These are phyloP conservation scores for Polytrichum formosum DNA, from an alignment of 225 moss, liverwort and hornwort genomes.

Conservation along the genomic window DNA sequence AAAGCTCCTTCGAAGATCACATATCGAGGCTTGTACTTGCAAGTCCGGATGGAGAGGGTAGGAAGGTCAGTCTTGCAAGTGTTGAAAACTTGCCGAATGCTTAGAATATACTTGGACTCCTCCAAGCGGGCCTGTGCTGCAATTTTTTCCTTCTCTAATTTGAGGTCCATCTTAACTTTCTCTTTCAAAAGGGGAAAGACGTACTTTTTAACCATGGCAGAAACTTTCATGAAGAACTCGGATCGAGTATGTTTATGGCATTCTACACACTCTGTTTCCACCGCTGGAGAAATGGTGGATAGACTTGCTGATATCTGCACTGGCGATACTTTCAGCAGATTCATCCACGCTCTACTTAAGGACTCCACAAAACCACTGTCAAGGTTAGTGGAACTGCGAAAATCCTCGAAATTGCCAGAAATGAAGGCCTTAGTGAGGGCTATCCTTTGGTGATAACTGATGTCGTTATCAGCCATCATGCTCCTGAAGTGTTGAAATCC, in stretches of 20 bases:
- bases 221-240: conserved; percentile 1
- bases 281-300: not conserved
- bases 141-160: not conserved
- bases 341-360: not conserved
- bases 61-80: not conserved
- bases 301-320: not conserved
- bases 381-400: not conserved
- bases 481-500: not conserved
- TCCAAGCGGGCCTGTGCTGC: not conserved
- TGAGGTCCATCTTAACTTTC: conserved; percentile 5
- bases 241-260: not conserved
- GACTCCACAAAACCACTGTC: not conserved
- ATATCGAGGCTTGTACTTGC: not conserved
- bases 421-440: not conserved
- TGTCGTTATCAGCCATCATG: not conserved
- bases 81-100: not conserved
- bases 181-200: not conserved
- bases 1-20: accelerated
- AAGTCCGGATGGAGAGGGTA: not conserved
- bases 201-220: not conserved
- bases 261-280: not conserved
- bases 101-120: not conserved
- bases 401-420: not conserved
- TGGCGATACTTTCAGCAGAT: not conserved
- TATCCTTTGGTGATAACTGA: not conserved